Evolutionary conservation across 2,329 filamentous ascomycete genomes (phyloP).

Genomic region (Colletotrichum liaoningense): DNA sequence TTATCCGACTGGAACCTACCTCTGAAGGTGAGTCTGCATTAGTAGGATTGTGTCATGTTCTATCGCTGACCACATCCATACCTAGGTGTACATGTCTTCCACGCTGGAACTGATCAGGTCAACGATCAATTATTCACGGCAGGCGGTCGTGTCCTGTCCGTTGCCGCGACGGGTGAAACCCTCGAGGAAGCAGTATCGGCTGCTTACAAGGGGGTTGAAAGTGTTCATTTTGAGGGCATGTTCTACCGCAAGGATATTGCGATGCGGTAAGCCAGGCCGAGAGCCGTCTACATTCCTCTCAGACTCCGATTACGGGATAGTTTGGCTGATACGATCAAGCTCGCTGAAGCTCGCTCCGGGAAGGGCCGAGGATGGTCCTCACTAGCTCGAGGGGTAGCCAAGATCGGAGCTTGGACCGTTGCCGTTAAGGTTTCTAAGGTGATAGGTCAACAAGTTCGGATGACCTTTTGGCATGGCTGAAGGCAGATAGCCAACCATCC

Average conservation of each 20-base stretch:
- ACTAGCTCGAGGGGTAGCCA: background rate
- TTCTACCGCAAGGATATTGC: slow-evolving; percentile 95
- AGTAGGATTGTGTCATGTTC: too few relatives aligned
- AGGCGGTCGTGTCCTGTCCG: slow-evolving; percentile 92
- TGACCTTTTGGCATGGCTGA: background rate
- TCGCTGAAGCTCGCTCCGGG: background rate
- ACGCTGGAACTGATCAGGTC: slow-evolving; percentile 83
- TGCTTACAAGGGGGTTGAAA: slow-evolving; percentile 86
- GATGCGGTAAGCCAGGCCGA: background rate
- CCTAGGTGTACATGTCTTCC: slow-evolving; percentile 79
- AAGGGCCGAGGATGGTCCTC: background rate
- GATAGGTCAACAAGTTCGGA: slow-evolving; percentile 1
- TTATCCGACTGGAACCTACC: slow-evolving; percentile 56
- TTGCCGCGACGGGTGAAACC: slow-evolving; percentile 79
- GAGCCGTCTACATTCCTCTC: background rate
- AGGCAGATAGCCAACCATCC: background rate
- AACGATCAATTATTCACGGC: slow-evolving; percentile 76
- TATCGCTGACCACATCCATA: background rate
- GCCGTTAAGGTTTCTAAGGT: background rate
- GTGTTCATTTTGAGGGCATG: slow-evolving; percentile 88
- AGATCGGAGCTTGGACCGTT: background rate
- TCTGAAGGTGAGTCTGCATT: slow-evolving; percentile 25
- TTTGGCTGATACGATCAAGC: background rate
- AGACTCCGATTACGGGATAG: background rate
- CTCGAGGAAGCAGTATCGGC: slow-evolving; percentile 86